Evolutionary conservation across 2,329 filamentous ascomycete genomes (phyloP).

Genomic region (Monilinia fructigena): DNA sequence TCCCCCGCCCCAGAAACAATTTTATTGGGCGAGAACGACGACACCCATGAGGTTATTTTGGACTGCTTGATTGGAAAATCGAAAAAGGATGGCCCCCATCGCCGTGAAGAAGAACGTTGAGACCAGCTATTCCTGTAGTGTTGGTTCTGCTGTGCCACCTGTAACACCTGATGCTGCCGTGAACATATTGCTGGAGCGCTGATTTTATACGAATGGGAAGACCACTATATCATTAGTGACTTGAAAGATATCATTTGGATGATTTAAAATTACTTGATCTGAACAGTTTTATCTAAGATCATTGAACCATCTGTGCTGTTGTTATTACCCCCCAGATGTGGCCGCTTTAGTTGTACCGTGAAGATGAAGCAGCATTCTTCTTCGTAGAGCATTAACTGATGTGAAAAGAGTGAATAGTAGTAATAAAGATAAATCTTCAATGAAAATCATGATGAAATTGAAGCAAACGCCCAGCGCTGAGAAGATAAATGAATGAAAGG

Average conservation of each 20-base stretch:
- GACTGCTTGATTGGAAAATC: conserved; percentile 78
- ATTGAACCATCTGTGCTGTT: conserved; percentile 52
- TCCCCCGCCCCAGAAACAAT: conserved; percentile 60
- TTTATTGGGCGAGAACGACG: conserved; percentile 59
- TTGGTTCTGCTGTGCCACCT: conserved; percentile 43
- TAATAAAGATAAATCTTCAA: conserved; percentile 7
- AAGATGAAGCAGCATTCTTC: conserved; percentile 25
- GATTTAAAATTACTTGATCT: conserved; percentile 49
- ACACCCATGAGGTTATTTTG: conserved; percentile 74
- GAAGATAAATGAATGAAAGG: conserved; percentile 7
- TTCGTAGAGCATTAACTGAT: conserved; percentile 31
- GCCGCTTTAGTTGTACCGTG: conserved; percentile 16
- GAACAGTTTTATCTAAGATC: conserved; percentile 55
- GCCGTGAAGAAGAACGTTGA: conserved; percentile 59
- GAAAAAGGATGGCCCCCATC: conserved; percentile 66
- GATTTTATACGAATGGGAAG: conserved; percentile 57
- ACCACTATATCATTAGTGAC: conserved; percentile 41
- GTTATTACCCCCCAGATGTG: conserved; percentile 26
- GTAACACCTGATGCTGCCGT: conserved; percentile 49
- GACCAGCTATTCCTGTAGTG: conserved; percentile 45
- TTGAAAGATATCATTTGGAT: too few species aligned
- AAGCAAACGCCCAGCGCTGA: conserved; percentile 20
- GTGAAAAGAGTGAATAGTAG: conserved; percentile 4
- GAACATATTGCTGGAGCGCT: conserved; percentile 54
- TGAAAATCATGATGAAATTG: conserved; percentile 19